Conservation (phyloP, 2,329 filamentous ascomycete genomes). For the Pestalotiopsis sp. region DNA sequence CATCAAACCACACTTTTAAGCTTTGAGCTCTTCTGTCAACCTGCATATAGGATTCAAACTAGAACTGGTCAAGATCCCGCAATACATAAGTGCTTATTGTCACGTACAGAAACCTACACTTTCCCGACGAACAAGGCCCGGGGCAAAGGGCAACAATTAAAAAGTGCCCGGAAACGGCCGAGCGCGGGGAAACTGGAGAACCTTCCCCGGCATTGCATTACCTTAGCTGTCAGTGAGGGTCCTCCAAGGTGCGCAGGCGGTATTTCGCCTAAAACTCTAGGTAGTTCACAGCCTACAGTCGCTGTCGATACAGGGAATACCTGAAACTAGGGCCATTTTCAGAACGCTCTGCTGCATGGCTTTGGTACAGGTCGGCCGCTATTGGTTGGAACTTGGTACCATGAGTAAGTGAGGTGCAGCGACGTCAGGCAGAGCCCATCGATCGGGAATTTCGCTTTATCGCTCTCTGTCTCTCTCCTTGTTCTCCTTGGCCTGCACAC, state of each 20-base stretch:
- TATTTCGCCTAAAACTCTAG: background rate
- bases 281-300: background rate
- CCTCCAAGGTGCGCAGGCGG: background rate
- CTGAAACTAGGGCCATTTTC: background rate
- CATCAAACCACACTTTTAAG: background rate
- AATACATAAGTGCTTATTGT: background rate
- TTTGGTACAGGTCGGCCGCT: background rate
- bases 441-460: background rate
- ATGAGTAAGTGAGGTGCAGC: conserved; percentile 6
- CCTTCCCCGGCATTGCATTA: background rate
- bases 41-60: background rate
- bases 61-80: background rate
- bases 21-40: background rate
- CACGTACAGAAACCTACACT: background rate
- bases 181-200: background rate
- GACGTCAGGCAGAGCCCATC: conserved; percentile 1
- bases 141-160: background rate
- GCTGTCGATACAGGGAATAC: background rate
- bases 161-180: conserved; percentile 5
- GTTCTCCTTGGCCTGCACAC: background rate
- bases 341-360: background rate
- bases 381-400: background rate
- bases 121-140: background rate
- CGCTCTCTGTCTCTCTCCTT: no score
- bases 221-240: background rate